Evolutionary conservation across 1,139 yeast species (phyloP), one percentile per base, ranked within the genome.

Genomic region (Eremothecium cymbalariae): DNA sequence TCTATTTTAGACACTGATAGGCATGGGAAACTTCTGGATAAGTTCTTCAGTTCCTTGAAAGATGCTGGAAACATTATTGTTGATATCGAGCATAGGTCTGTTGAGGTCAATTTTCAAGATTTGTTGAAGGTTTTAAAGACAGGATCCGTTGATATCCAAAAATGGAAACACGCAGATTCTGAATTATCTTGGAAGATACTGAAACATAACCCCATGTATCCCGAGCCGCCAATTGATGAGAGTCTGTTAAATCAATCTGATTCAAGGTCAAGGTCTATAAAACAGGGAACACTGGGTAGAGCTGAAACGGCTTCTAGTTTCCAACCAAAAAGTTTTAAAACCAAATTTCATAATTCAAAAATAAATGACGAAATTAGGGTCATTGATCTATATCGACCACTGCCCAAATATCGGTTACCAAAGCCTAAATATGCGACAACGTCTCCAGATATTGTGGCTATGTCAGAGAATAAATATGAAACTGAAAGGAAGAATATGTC

Each of bases 321-420:
- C n/a, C n/a, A n/a, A n/a, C n/a, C n/a, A n/a, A n/a, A 36, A 21
- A 33, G 47, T 40, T 47, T 51, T 4, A 43, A 39, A 18, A 36
- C 53, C 42, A 49, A 45, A 33, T 48, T 53, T n/a, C 56, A 55
- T 32, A 51, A 50, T 34, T 36, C 51, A 2, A 46, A 41, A 25
- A 46, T 55, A 4, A 46, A 49, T 28, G 59, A 52, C 31, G 49
- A 47, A 15, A 19, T 44, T 8, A 50, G 45, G 27, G 36, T 54
- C 33, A 42, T 53, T 2, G 45, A 53, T 32, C 20, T 53, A 4
- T 43, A 37, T 17, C 42, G 40, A 24, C 25, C 38, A 12, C 23
- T 24, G 19, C n/a, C 32, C 15, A 9, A 11, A 17, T 21, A 18
- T 17, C 20, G 21, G 32, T 25, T 31, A 20, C 24, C 34, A 23